Base-by-base conservation (phyloP, 164 flowering plant genomes). In the grape (Vitis vinifera) region DNA sequence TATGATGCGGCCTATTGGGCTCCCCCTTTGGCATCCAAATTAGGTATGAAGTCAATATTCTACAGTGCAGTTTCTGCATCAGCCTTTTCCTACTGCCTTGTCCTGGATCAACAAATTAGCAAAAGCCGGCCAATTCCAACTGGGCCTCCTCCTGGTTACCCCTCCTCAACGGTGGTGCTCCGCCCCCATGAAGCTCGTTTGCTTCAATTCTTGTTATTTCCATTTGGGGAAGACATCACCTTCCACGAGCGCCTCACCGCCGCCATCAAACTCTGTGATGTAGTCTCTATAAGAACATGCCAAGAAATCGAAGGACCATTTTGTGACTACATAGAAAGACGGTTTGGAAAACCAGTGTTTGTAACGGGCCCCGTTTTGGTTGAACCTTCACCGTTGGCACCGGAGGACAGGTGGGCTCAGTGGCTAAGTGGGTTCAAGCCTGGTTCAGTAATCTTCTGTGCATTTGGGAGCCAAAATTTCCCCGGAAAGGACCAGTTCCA, bases 381-480 rank as follows among this genome's bases (percentile, higher is more conserved):
- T 0, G 44, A 31, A 31, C 44, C 44, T 65, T 88, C 11, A 89
- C 88, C 52, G 1, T 7, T 23, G 2, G 8, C 27, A 2, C 66
- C 78, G 8, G 86, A 85, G 1, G 73, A 71, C 2, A 55, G 51
- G 63, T 76, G 82, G 81, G 76, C 58, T 0, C 15, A 51, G 3
- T 77, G 76, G 76, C 68, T 83, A 1, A 66, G 61, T 0, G 44
- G 52, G 10, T 83, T 79, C 53, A 6, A 71, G 9, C 6, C 73
- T 0, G 57, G 56, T 1, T 16, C 77, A 0, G 78, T 79, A 10
- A 71, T 82, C 8, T 83, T 27, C 53, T 83, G 86, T 48, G 80
- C 86, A n/a, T 75, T 81, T 17, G 84, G 86, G 16, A 79, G 82
- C 13, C 77, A 84, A 50, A 74, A 73, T 30, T 48, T 68, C 2